phyloP scores from a whole-genome alignment of 2,329 filamentous ascomycete genomes.

The Magnaporthiopsis rhizophila region DNA sequence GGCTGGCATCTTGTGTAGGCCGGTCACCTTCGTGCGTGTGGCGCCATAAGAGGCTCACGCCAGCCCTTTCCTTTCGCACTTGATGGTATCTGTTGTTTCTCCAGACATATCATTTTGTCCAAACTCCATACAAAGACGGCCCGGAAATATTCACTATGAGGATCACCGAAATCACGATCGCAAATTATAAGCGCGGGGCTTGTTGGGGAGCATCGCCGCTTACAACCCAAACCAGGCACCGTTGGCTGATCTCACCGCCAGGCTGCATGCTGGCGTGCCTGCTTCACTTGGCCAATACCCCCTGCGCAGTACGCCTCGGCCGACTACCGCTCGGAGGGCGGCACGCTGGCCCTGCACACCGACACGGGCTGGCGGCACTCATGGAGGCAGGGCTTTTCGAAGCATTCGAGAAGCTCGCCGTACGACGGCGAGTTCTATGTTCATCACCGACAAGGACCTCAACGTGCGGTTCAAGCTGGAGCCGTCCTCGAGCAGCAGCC shows the following conservation, averaged over 20 bases:
- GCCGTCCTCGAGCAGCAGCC: constrained; percentile 15
- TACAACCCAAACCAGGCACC: no score
- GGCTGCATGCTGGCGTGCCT: constrained; percentile 45
- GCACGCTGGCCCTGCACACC: constrained; percentile 46
- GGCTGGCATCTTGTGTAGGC: no score
- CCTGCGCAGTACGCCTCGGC: constrained; percentile 36
- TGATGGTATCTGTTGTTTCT: no score
- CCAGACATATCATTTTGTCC: no score
- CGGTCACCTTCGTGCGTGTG: not conserved
- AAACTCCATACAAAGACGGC: no score
- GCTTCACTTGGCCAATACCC: constrained; percentile 36
- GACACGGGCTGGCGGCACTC: constrained; percentile 39
- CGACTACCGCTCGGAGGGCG: constrained; percentile 40
- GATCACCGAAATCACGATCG: no score
- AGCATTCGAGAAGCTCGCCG: constrained; percentile 39
- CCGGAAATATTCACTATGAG: no score
- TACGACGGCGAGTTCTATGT: constrained; percentile 43
- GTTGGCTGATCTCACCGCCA: not conserved
- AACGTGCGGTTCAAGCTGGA: constrained; percentile 24
- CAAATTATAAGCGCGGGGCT: no score
- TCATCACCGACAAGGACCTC: constrained; percentile 35
- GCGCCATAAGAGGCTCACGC: no score
- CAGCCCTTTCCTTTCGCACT: not conserved
- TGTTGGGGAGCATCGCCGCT: no score
- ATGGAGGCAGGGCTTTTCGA: constrained; percentile 40